phyloP scores from a whole-genome alignment of 106 monocot genomes.

The Platanthera zijinensis region DNA sequence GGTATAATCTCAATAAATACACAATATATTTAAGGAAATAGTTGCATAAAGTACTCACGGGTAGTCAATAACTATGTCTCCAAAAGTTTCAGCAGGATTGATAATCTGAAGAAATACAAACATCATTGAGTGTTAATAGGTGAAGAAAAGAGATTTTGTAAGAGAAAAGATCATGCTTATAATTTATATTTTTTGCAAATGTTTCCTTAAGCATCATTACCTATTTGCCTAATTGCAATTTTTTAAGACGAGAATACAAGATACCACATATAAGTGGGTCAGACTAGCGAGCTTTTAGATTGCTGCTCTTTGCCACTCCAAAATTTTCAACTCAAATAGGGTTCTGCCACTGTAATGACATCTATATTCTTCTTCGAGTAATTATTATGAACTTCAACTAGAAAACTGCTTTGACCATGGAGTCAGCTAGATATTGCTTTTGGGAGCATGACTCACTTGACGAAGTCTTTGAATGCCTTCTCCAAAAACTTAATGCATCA shows the following conservation, averaged over 20 bases:
- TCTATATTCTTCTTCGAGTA: too few species aligned
- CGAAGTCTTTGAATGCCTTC: too few species aligned
- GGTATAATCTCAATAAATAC: not conserved
- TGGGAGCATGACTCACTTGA: too few species aligned
- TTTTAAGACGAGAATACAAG: not conserved
- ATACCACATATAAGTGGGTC: too few species aligned
- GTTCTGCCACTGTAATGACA: too few species aligned
- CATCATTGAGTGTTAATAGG: not conserved
- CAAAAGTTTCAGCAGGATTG: conserved; percentile 95
- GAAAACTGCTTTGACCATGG: too few species aligned
- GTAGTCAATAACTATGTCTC: conserved; percentile 89
- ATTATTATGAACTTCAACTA: too few species aligned
- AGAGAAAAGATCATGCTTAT: not conserved
- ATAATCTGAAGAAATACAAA: conserved; percentile 45
- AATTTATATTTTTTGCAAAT: not conserved
- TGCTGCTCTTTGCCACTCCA: too few species aligned
- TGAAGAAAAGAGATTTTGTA: not conserved
- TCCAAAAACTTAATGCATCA: too few species aligned
- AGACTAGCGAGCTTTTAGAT: too few species aligned
- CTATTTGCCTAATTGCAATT: not conserved
- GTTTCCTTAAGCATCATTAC: not conserved
- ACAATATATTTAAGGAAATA: not conserved
- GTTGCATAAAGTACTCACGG: conserved; percentile 41
- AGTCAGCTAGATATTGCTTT: too few species aligned
- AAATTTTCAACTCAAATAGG: too few species aligned